Percentiles rank a stretch among this genome's conserved stretches.
Conservation (phyloP, 179 eudicot genomes). For the Beta lomatogona region DNA sequence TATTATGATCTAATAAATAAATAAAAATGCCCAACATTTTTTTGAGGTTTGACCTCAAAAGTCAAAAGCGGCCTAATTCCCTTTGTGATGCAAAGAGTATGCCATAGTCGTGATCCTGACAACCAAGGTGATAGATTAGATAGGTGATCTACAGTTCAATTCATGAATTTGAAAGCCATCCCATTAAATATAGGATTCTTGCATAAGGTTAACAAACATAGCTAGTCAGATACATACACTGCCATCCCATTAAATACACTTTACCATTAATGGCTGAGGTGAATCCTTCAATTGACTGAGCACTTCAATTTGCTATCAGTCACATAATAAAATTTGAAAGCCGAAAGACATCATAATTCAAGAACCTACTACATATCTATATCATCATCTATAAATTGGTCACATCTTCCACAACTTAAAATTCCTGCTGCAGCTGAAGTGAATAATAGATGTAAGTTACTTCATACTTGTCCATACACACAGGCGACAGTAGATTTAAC, state of each 20-base stretch:
- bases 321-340: not conserved
- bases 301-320: not conserved
- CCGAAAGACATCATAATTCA: not conserved
- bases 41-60: not conserved
- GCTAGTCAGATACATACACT: not conserved
- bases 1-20: not conserved
- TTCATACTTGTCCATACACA: slow-evolving; percentile 6
- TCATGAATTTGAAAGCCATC: too few relatives aligned
- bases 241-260: not conserved
- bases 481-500: not conserved
- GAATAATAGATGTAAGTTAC: not conserved
- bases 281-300: not conserved
- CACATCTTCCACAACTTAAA: not conserved
- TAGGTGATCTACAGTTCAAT: not conserved
- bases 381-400: not conserved
- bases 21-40: too few relatives aligned
- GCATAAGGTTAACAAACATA: not conserved
- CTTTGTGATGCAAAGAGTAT: not conserved
- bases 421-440: not conserved
- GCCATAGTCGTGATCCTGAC: not conserved
- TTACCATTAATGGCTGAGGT: not conserved
- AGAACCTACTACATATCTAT: not conserved
- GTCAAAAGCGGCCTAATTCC: not conserved
- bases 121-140: not conserved
- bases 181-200: too few relatives aligned